Conservation (phyloP, 805 yeast genomes). For the Nakazawaea ernobii region DNA sequence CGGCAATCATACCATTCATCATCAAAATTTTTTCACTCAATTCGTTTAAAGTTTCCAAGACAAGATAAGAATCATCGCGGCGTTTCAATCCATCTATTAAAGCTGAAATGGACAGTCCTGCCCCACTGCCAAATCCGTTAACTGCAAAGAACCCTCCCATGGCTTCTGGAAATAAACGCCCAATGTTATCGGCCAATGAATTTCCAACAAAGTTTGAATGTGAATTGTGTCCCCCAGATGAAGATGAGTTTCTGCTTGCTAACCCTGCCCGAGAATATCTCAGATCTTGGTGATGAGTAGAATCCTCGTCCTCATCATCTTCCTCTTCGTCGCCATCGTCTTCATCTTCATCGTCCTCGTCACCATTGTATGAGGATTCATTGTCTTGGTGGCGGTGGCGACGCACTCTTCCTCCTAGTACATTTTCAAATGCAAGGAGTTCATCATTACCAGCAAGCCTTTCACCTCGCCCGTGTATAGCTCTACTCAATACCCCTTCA, state of each 20-base stretch:
- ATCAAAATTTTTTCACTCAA: slow-evolving; percentile 58
- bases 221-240: not conserved
- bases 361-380: slow-evolving; percentile 14
- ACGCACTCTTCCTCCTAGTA: slow-evolving; percentile 6
- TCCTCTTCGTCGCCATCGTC: slow-evolving; percentile 15
- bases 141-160: slow-evolving; percentile 23
- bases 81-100: slow-evolving; percentile 33
- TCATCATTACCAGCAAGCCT: not conserved
- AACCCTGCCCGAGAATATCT: slow-evolving; percentile 9
- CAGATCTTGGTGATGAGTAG: slow-evolving; percentile 4
- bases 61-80: slow-evolving; percentile 52
- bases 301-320: slow-evolving; percentile 12
- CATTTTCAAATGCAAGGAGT: not conserved
- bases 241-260: not conserved
- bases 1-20: slow-evolving; percentile 62
- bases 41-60: slow-evolving; percentile 61
- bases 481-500: not conserved
- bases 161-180: slow-evolving; percentile 23
- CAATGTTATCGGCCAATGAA: slow-evolving; percentile 19
- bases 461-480: not conserved
- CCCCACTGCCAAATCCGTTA: slow-evolving; percentile 6
- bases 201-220: not conserved
- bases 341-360: slow-evolving; percentile 21
- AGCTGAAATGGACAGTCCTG: slow-evolving; percentile 14
- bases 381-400: slow-evolving; percentile 8